Percentiles rank a stretch among this genome's conserved stretches.
phyloP scores from a whole-genome alignment of 306 rosid species.

The Casuarina glauca region DNA sequence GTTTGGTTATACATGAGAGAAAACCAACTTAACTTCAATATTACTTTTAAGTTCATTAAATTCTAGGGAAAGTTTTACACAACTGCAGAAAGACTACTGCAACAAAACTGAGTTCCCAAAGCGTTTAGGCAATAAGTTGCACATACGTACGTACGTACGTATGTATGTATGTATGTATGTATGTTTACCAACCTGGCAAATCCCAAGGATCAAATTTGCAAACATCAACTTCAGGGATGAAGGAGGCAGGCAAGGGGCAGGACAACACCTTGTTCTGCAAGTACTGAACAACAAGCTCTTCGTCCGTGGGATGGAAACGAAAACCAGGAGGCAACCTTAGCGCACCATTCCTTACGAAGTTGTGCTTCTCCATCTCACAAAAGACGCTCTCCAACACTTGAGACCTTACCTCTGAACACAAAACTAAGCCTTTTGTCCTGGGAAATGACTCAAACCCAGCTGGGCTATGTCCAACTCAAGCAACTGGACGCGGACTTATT shows the following conservation, averaged over 20 bases:
- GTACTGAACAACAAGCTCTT: slow-evolving; percentile 85
- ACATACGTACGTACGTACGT: no score
- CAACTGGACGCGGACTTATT: slow-evolving; percentile 8
- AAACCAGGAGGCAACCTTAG: slow-evolving; percentile 91
- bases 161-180: neutral
- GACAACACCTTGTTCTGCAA: slow-evolving; percentile 76
- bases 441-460: neutral
- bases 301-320: slow-evolving; percentile 93
- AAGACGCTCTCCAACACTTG: neutral
- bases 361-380: slow-evolving; percentile 48
- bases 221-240: slow-evolving; percentile 85
- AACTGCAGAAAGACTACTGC: neutral
- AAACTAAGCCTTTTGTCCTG: neutral
- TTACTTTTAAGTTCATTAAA: no score
- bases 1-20: neutral
- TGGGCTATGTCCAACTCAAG: neutral
- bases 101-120: neutral
- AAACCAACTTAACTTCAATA: neutral
- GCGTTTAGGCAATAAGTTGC: neutral
- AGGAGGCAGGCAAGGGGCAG: slow-evolving; percentile 81
- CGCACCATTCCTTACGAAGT: slow-evolving; percentile 75
- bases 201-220: slow-evolving; percentile 99
- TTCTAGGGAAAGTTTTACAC: neutral
- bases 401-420: neutral
- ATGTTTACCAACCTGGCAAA: slow-evolving; percentile 68